Evolutionary conservation across 1,284 basidiomycete genomes (phyloP).

Genomic region (Coniferiporia sulphurascens): DNA sequence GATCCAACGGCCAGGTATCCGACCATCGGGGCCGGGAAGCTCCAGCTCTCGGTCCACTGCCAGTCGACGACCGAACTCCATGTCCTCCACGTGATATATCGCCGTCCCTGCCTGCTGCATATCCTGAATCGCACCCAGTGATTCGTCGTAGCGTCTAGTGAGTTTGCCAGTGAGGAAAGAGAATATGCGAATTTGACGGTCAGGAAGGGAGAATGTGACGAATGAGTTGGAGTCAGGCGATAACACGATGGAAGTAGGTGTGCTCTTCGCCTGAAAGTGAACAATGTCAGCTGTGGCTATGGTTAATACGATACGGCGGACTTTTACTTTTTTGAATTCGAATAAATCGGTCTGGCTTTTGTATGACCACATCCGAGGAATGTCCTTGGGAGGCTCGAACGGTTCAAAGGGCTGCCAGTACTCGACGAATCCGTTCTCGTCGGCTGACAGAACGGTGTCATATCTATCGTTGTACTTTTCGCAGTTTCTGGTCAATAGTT

Average conservation of each 20-base stretch:
- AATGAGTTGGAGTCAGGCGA: slow-evolving; percentile 88
- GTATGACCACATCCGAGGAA: slow-evolving; percentile 82
- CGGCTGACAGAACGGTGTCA: slow-evolving; percentile 91
- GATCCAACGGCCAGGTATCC: slow-evolving; percentile 66
- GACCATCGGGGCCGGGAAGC: slow-evolving; percentile 65
- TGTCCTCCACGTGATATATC: slow-evolving; percentile 90
- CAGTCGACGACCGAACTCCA: slow-evolving; percentile 97
- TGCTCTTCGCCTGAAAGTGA: slow-evolving; percentile 72
- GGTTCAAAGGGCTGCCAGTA: slow-evolving; percentile 93
- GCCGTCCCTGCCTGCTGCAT: slow-evolving; percentile 96
- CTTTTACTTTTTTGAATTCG: slow-evolving; percentile 93
- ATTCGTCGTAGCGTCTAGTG: slow-evolving; percentile 93
- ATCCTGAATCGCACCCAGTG: slow-evolving; percentile 85
- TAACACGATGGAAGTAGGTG: slow-evolving; percentile 86
- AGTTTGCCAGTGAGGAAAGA: slow-evolving; percentile 89
- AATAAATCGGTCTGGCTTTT: slow-evolving; percentile 94
- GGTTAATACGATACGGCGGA: background rate
- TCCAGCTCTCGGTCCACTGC: slow-evolving; percentile 92
- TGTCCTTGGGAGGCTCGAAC: slow-evolving; percentile 76
- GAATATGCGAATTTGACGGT: slow-evolving; percentile 92
- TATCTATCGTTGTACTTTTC: slow-evolving; percentile 83
- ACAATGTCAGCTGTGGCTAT: background rate
- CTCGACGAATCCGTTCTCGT: slow-evolving; percentile 93
- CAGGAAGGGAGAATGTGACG: slow-evolving; percentile 87
- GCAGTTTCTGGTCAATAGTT: slow-evolving; percentile 5